These are phyloP conservation scores for Xylariaceae sp. DNA, from an alignment of 2,329 filamentous ascomycete species.

Conservation along the genomic window DNA sequence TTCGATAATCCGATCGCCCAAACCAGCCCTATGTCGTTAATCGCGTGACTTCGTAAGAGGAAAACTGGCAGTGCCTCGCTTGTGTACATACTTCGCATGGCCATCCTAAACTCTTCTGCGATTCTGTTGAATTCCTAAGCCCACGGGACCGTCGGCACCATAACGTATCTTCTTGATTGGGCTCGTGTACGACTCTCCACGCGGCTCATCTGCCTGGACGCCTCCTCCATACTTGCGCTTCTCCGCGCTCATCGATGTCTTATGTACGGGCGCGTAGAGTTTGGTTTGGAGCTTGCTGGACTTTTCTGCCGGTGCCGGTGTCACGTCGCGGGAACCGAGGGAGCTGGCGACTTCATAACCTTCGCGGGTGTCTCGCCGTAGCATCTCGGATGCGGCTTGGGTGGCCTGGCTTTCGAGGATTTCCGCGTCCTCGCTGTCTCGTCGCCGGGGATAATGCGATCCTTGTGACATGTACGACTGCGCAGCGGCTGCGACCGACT, in stretches of 20 bases:
- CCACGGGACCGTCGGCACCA: slow-evolving; percentile 40
- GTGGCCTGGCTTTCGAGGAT: slow-evolving; percentile 71
- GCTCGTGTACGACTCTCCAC: slow-evolving; percentile 37
- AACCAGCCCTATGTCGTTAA: slow-evolving; percentile 9
- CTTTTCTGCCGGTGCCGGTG: slow-evolving; percentile 39
- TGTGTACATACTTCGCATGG: neutral
- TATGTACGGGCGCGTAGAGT: slow-evolving; percentile 43
- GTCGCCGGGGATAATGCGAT: slow-evolving; percentile 25
- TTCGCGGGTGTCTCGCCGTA: slow-evolving; percentile 54
- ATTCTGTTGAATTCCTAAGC: slow-evolving; percentile 45
- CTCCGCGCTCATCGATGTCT: slow-evolving; percentile 35
- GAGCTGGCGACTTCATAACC: slow-evolving; percentile 48
- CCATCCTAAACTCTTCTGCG: slow-evolving; percentile 8
- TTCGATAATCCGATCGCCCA: neutral
- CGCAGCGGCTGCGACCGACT: slow-evolving; percentile 47
- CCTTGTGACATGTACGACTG: slow-evolving; percentile 34
- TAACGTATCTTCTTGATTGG: slow-evolving; percentile 49
- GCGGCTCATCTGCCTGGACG: slow-evolving; percentile 28
- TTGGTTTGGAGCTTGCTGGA: slow-evolving; percentile 48
- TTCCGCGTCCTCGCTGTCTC: slow-evolving; percentile 51
- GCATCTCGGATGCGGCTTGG: slow-evolving; percentile 69
- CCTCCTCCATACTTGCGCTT: slow-evolving; percentile 48
- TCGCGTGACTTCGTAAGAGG: slow-evolving; percentile 13
- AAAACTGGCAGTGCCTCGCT: neutral
- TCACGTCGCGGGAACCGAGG: slow-evolving; percentile 39